Evolutionary conservation across 2,329 filamentous ascomycete genomes (phyloP), one percentile per base, ranked within the genome.

Genomic region (Talaromyces sp.): DNA sequence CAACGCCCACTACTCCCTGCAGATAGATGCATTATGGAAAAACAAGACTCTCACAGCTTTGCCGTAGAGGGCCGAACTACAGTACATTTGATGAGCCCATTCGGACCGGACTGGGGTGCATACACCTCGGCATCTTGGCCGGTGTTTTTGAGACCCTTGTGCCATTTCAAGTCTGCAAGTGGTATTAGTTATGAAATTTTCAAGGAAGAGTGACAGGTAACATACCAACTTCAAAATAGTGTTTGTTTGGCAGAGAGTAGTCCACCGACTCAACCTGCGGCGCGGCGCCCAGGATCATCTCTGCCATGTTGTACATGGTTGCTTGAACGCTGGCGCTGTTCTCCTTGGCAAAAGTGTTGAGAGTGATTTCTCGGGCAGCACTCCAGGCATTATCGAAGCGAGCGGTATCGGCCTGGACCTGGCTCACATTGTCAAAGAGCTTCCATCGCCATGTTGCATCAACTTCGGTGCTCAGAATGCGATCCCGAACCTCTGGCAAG

Each of bases 271-370:
- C 85, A 27, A 92, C 85, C 65, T 88, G 82, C 14, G 92, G 89
- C 28, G 88, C 90, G 27, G 83, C 86, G 8, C 85, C 89, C 59
- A 99, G 82, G 68, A 99, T 96, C 75, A 89, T 82, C 76, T 94
- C 89, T 69, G 86, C 88, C 94, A 99, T 99, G 82, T 97, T 96
- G 82, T 97, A 99, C 95, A 99, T 98, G 64, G 94, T 98, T 70
- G 88, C 89, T 80, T 99, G 95, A 28, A 99, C 95, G 70, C 91
- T 96, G 54, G 95, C 91, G 70, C 91, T 96, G 73, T 92, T 83
- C 72, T 99, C 93, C 72, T 89, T 86, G 50, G 95, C 94, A 72
- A 99, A 99, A 0, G 88, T 90, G 79, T 90, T 90, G 75, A 97
- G 83, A n/a, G 93, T 97, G 74, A 96, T 95, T 59, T 83, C 81